phyloP scores from a whole-genome alignment of 2,329 filamentous ascomycete species.

The Colletotrichum camelliae region DNA sequence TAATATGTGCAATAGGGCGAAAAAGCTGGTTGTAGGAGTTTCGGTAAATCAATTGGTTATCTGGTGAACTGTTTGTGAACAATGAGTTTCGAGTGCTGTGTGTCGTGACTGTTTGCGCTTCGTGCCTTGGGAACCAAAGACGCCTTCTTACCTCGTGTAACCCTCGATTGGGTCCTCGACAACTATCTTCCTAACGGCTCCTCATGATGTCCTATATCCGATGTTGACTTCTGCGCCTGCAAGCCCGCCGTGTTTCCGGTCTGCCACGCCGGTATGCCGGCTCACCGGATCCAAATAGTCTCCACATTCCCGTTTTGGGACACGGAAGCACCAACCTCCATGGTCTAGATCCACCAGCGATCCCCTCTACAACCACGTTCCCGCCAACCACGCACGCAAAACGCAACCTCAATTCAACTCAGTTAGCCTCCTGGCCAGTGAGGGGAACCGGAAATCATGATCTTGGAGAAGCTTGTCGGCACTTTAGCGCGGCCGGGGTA shows the following conservation, averaged over 20 bases:
- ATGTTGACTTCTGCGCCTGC: neutral
- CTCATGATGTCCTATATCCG: neutral
- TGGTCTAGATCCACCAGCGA: neutral
- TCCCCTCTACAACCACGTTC: neutral
- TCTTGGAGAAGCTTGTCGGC: neutral
- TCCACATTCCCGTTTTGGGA: constrained; percentile 16
- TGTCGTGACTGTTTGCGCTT: neutral
- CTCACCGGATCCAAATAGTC: neutral
- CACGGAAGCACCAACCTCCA: constrained; percentile 15
- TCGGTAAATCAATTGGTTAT: constrained; percentile 10
- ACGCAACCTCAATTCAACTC: neutral
- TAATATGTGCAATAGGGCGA: constrained; percentile 19
- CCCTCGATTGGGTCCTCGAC: neutral
- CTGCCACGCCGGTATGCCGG: neutral
- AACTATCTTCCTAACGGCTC: fast-evolving
- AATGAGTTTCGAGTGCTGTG: neutral
- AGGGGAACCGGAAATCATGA: neutral
- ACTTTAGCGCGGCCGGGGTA: neutral
- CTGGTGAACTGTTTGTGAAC: neutral
- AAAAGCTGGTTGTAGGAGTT: constrained; percentile 12
- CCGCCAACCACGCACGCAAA: constrained; percentile 3
- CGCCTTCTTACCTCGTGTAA: neutral
- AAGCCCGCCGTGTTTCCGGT: neutral
- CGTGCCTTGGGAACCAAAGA: neutral
- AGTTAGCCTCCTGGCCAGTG: neutral